Percentiles rank a stretch among this genome's conserved stretches.
Conservation (phyloP, 345 rosid genomes). For the Excoecaria agallocha region DNA sequence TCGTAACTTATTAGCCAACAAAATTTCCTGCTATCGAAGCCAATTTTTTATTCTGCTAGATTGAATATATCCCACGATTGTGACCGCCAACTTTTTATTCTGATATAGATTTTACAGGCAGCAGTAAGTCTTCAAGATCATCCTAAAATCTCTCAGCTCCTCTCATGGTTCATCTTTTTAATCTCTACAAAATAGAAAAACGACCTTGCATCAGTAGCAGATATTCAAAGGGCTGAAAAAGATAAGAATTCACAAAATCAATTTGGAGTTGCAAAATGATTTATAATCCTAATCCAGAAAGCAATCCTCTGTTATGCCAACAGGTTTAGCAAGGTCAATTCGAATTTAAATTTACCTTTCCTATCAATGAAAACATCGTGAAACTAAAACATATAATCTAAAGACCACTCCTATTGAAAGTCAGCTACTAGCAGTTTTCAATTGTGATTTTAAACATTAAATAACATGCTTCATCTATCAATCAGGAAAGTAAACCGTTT, state of each 20-base stretch:
- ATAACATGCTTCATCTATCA: not conserved
- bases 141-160: not conserved
- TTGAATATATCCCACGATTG: not conserved
- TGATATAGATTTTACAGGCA: no score
- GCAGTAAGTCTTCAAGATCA: not conserved
- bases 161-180: not conserved
- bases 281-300: not conserved
- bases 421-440: not conserved
- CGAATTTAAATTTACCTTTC: no score
- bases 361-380: no score
- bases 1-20: not conserved
- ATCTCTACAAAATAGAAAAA: not conserved
- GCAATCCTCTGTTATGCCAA: not conserved
- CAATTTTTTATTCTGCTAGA: not conserved
- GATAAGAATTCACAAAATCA: no score
- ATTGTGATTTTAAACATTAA: not conserved
- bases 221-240: no score
- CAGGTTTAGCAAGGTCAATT: not conserved
- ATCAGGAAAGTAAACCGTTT: not conserved
- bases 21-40: not conserved
- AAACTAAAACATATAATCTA: not conserved
- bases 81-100: no score
- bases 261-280: not conserved
- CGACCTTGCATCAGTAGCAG: not conserved
- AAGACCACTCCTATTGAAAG: not conserved